phyloP scores from a whole-genome alignment of 306 rosid species.

The Leucaena leucocephala region DNA sequence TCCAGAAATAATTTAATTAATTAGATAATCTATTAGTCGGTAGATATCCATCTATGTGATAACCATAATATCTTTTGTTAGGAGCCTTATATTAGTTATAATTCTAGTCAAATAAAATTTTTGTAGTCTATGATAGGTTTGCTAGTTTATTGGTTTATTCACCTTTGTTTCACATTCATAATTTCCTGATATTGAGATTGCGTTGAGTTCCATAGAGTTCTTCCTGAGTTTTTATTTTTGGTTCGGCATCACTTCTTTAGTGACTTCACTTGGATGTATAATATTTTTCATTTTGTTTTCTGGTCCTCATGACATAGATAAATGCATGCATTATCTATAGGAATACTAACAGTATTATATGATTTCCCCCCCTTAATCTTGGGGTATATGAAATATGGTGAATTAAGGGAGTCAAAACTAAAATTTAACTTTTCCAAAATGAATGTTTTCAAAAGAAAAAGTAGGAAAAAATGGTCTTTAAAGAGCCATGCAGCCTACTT shows the following conservation, averaged over 20 bases:
- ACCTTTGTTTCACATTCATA: neutral
- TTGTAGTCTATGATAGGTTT: neutral
- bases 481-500: neutral
- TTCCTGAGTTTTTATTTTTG: neutral
- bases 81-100: neutral
- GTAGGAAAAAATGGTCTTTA: neutral
- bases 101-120: neutral
- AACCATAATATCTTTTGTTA: neutral
- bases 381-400: constrained; percentile 23
- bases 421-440: neutral
- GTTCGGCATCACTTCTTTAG: neutral
- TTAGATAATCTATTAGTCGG: neutral
- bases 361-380: constrained; percentile 17
- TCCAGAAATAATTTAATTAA: neutral
- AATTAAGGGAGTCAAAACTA: constrained; percentile 18
- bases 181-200: neutral
- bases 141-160: neutral
- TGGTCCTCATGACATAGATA: constrained; percentile 7
- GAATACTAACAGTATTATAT: neutral
- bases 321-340: constrained; percentile 4
- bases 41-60: neutral
- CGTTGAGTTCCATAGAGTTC: neutral
- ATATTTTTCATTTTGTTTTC: constrained; percentile 11
- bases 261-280: constrained; percentile 17
- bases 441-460: neutral